Evolutionary conservation across 2,329 filamentous ascomycete genomes (phyloP), one percentile per base, ranked within the genome.

Genomic region (Zasmidium citrigriseum): DNA sequence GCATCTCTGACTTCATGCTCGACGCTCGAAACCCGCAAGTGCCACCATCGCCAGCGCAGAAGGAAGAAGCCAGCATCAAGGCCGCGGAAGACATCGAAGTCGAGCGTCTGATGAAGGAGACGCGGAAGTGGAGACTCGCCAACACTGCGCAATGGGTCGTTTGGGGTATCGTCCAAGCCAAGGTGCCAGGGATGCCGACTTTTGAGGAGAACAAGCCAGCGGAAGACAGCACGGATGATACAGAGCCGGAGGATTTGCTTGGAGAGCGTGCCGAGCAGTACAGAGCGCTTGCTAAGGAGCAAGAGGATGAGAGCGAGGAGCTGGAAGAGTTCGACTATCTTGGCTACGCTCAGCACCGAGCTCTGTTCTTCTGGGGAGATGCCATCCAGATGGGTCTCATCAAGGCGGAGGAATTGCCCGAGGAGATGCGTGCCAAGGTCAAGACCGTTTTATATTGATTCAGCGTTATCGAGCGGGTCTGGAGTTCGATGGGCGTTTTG

Each of bases 131-230:
- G 95, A 86, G 95, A 2, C 80, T 90, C 0, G 90, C 91, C 41
- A 96, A 95, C 76, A 92, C 89, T 34, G 91, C 91, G 1, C 86
- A 90, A 76, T 99, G 95, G 95, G 86, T 96, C 22, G 90, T 92
- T 1, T 99, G 95, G 95, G 95, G 95, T 22, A 91, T 98, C 61
- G 89, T 99, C 52, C 95, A 99, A 76, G 93, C 95, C 49, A 93
- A 95, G 72, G 82, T 96, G 1, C 87, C 90, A 0, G 90, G 87
- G 0, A 80, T 93, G 72, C 85, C 88, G 18, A 76, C 77, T 16
- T 78, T 80, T 34, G 61, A 62, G 41, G 70, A 65, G 16, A 61
- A 65, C 5, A 65, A 61, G 3, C 62, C 63, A 10, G 47, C 52
- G 16, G 55, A 55, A 4, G 58, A 62, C 14, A 52, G 63, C 9